These are phyloP conservation scores for Suaeda aralocaspica DNA, from an alignment of 148 eudicot genomes.

Conservation along the genomic window DNA sequence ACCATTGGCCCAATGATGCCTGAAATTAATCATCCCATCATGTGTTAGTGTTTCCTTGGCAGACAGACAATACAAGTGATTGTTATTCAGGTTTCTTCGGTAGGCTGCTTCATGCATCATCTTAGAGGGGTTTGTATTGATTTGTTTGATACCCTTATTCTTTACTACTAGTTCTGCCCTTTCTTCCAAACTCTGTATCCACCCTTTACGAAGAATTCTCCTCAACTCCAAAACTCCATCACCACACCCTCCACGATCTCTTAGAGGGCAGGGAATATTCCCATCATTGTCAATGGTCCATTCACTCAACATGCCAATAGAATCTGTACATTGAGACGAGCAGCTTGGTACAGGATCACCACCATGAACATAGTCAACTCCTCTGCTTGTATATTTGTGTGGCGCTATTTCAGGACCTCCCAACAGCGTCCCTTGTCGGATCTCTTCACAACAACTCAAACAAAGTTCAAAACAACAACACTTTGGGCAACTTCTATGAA, in stretches of 20 bases:
- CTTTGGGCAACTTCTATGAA: constrained; percentile 80
- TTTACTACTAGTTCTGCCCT: constrained; percentile 37
- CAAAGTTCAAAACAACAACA: constrained; percentile 78
- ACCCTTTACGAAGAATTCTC: constrained; percentile 48
- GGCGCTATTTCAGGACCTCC: constrained; percentile 38
- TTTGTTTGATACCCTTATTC: constrained; percentile 8
- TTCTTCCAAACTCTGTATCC: constrained; percentile 45
- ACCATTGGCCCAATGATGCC: constrained; percentile 63
- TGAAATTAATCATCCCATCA: constrained; percentile 41
- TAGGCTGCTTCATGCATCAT: constrained; percentile 29
- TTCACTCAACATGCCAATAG: constrained; percentile 3
- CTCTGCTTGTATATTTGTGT: constrained; percentile 40
- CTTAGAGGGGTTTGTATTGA: constrained; percentile 15
- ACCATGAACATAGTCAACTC: constrained; percentile 67
- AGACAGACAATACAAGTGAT: constrained; percentile 46
- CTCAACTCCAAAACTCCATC: constrained; percentile 50
- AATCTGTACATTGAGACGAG: constrained; percentile 9
- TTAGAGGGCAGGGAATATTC: constrained; percentile 56
- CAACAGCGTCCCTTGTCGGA: constrained; percentile 47
- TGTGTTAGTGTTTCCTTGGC: constrained; percentile 33
- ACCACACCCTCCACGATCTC: constrained; percentile 84
- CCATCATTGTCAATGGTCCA: constrained; percentile 52
- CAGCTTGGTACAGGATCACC: constrained; percentile 49
- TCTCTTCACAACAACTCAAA: constrained; percentile 65
- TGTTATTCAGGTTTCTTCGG: constrained; percentile 36